A percentile compares a stretch with the other conserved stretches of the same genome.
Conservation (phyloP, 2,329 filamentous ascomycete genomes). For the Colletotrichum noveboracense region DNA sequence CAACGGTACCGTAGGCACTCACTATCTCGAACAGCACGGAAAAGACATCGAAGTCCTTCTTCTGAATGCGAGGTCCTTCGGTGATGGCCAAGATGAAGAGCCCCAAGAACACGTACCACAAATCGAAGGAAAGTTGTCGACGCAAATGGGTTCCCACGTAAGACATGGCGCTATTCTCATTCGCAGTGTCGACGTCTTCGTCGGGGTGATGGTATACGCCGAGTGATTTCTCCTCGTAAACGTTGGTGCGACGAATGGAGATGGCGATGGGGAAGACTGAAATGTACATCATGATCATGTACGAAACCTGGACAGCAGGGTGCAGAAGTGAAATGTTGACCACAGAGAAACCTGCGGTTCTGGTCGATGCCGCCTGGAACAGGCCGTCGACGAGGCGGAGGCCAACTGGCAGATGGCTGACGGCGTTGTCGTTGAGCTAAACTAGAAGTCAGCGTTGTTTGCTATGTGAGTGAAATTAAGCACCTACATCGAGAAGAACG, state of each 20-base stretch:
- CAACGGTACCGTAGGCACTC: conserved; percentile 93
- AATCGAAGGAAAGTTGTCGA: conserved; percentile 91
- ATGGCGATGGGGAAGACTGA: conserved; percentile 97
- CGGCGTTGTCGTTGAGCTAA: conserved; percentile 72
- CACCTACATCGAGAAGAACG: conserved; percentile 83
- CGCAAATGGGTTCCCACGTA: conserved; percentile 93
- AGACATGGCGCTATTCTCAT: conserved; percentile 67
- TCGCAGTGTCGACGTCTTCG: conserved; percentile 53
- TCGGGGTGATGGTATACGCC: conserved; percentile 69
- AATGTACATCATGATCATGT: conserved; percentile 99
- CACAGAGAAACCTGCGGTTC: conserved; percentile 88
- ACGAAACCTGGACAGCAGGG: conserved; percentile 90
- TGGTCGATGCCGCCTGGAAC: conserved; percentile 88
- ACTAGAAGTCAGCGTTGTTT: conserved; percentile 26
- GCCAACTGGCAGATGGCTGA: conserved; percentile 72
- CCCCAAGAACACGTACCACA: conserved; percentile 96
- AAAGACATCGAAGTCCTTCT: conserved; percentile 69
- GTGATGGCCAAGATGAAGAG: conserved; percentile 92
- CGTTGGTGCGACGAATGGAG: conserved; percentile 90
- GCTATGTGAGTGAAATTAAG: background rate
- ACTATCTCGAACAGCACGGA: conserved; percentile 82
- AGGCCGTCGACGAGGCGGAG: conserved; percentile 83
- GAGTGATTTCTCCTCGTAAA: conserved; percentile 90
- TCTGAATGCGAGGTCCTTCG: conserved; percentile 76
- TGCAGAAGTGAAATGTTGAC: conserved; percentile 81